Conservation (phyloP, 768 basidiomycete genomes). For the Sutorius australiensis region DNA sequence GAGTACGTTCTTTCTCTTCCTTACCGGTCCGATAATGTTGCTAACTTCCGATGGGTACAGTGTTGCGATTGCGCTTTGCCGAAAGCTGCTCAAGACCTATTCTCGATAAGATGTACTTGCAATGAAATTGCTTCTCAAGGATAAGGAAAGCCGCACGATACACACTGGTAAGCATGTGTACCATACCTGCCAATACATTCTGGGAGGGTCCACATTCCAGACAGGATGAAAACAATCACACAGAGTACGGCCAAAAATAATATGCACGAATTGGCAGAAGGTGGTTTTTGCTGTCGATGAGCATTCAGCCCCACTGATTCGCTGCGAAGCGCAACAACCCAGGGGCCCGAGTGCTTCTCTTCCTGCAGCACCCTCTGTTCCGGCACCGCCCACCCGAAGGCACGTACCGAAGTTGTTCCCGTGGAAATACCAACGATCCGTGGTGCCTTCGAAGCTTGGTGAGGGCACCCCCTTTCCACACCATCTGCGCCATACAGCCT, state of each 20-base stretch:
- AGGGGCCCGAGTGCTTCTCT: neutral
- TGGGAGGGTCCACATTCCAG: neutral
- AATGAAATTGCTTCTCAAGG: neutral
- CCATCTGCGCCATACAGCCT: too few relatives aligned
- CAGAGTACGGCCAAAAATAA: too few relatives aligned
- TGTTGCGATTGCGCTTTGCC: neutral
- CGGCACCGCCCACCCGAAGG: neutral
- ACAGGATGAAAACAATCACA: neutral
- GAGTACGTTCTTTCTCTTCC: neutral
- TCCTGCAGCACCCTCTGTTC: neutral
- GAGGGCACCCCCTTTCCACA: neutral
- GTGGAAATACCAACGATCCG: neutral
- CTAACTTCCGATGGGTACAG: neutral
- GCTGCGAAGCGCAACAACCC: neutral
- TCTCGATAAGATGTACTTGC: neutral
- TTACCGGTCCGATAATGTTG: neutral
- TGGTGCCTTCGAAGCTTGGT: neutral
- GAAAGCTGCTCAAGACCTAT: neutral
- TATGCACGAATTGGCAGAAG: too few relatives aligned
- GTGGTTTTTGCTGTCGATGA: neutral
- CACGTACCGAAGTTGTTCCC: too few relatives aligned
- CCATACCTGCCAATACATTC: neutral
- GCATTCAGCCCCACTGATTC: neutral
- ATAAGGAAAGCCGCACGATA: neutral
- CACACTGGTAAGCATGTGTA: neutral